Evolutionary conservation across 2,329 filamentous ascomycete genomes (phyloP).

Genomic region (Calonectria pauciramosa): DNA sequence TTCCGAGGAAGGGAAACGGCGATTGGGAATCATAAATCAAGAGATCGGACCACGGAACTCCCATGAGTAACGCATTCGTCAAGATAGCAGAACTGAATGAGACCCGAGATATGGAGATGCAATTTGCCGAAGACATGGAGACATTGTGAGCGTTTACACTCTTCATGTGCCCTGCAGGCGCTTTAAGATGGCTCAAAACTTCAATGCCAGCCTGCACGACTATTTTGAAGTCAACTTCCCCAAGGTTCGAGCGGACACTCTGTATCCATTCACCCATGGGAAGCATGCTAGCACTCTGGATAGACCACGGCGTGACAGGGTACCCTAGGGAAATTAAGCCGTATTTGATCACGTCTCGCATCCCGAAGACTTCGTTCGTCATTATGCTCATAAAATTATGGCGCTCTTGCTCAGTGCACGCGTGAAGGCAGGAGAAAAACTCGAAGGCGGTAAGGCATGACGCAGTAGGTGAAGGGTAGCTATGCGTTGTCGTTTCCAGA

Average conservation of each 20-base stretch:
- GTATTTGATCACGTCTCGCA: slow-evolving; percentile 18
- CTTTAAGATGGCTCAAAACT: slow-evolving; percentile 8
- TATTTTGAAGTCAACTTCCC: slow-evolving; percentile 9
- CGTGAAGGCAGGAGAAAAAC: slow-evolving; percentile 14
- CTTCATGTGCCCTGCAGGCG: not conserved
- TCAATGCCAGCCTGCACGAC: slow-evolving; percentile 2
- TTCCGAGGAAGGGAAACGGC: slow-evolving; percentile 1
- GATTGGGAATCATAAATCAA: slow-evolving; percentile 4
- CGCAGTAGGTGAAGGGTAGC: not conserved
- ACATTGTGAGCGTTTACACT: not conserved
- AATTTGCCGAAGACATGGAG: not conserved
- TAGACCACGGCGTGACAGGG: slow-evolving; percentile 8
- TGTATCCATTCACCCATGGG: slow-evolving; percentile 14
- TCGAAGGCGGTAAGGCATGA: slow-evolving; percentile 1
- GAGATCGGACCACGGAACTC: slow-evolving; percentile 10
- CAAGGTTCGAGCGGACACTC: not conserved
- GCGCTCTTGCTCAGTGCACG: slow-evolving; percentile 9
- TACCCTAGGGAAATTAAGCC: slow-evolving; percentile 13
- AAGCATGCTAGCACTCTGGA: not conserved
- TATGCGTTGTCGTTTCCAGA: not conserved
- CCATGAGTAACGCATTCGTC: not conserved
- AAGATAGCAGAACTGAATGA: slow-evolving; percentile 9
- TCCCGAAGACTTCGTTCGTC: slow-evolving; percentile 10
- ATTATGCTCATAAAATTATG: slow-evolving; percentile 13
- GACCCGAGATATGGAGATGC: slow-evolving; percentile 4